phyloP scores from a whole-genome alignment of 73 alveolate species.

The Breviolum minutum region DNA sequence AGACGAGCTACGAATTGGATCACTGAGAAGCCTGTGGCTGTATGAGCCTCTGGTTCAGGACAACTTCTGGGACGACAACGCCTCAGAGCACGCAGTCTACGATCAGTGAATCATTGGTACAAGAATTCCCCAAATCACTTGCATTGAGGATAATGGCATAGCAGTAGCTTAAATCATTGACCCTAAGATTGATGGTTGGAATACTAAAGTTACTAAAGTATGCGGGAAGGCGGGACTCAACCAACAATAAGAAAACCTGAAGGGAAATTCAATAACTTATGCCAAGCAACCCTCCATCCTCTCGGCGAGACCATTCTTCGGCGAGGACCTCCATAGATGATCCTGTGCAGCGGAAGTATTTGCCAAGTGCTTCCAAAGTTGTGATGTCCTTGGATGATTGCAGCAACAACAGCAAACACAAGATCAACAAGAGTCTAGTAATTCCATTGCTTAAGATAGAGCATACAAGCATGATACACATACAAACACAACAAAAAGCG shows the following conservation, averaged over 20 bases:
- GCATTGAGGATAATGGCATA: no score
- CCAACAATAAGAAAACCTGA: no score
- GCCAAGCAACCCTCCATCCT: slow-evolving; percentile 50
- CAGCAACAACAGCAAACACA: neutral
- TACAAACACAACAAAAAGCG: no score
- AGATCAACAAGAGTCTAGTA: neutral
- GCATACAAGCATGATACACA: no score
- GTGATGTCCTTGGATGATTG: slow-evolving; percentile 23
- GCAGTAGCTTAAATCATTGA: no score
- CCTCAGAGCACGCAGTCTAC: neutral
- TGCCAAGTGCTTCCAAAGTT: slow-evolving; percentile 38
- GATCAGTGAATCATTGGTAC: no score
- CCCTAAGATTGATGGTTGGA: no score
- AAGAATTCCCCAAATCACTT: no score
- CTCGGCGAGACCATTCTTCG: slow-evolving; percentile 38
- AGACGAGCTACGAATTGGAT: slow-evolving; percentile 60
- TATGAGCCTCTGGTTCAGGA: slow-evolving; percentile 49
- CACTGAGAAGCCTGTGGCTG: slow-evolving; percentile 70
- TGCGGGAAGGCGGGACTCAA: no score
- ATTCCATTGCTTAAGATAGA: no score
- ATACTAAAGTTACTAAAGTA: no score
- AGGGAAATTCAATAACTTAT: neutral
- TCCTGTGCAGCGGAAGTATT: slow-evolving; percentile 72
- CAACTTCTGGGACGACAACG: slow-evolving; percentile 31
- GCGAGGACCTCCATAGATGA: slow-evolving; percentile 82